Conservation (phyloP, 2,329 filamentous ascomycete genomes). For the Boeremia exigua region DNA sequence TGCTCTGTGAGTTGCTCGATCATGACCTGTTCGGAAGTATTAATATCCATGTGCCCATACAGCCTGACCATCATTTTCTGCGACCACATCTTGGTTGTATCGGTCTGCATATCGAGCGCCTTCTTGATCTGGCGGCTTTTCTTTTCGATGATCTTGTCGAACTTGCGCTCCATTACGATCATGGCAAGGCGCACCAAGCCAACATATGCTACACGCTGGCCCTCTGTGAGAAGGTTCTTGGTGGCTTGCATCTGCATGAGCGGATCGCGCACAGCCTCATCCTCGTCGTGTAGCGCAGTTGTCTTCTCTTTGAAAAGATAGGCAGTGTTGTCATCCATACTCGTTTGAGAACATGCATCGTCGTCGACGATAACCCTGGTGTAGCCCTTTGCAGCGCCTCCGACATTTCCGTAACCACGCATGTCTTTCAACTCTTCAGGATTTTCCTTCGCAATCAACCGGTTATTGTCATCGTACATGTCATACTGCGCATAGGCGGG, state of each 20-base stretch:
- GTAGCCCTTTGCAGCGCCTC: conserved; percentile 92
- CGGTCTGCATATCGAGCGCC: conserved; percentile 69
- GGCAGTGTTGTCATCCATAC: conserved; percentile 95
- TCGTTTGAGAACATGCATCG: conserved; percentile 90
- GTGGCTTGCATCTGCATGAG: conserved; percentile 92
- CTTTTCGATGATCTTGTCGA: conserved; percentile 63
- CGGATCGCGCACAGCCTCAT: conserved; percentile 79
- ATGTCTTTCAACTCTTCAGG: conserved; percentile 71
- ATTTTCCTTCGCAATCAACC: conserved; percentile 81
- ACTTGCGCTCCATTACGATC: conserved; percentile 74
- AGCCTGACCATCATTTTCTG: conserved; percentile 98
- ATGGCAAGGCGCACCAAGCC: conserved; percentile 85
- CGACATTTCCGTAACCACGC: conserved; percentile 76
- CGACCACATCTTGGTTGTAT: conserved; percentile 91
- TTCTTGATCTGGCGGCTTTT: conserved; percentile 74
- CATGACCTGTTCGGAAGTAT: conserved; percentile 91
- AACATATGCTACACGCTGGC: conserved; percentile 94
- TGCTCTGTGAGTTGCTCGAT: conserved; percentile 96
- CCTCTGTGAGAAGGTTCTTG: conserved; percentile 92
- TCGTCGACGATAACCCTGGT: conserved; percentile 95
- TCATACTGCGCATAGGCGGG: conserved; percentile 91
- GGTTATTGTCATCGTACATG: conserved; percentile 93
- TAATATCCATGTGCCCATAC: conserved; percentile 97
- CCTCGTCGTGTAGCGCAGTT: conserved; percentile 68
- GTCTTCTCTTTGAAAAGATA: conserved; percentile 86